phyloP scores from a whole-genome alignment of 1,284 basidiomycete species.

The Leccinum angustisporum region DNA sequence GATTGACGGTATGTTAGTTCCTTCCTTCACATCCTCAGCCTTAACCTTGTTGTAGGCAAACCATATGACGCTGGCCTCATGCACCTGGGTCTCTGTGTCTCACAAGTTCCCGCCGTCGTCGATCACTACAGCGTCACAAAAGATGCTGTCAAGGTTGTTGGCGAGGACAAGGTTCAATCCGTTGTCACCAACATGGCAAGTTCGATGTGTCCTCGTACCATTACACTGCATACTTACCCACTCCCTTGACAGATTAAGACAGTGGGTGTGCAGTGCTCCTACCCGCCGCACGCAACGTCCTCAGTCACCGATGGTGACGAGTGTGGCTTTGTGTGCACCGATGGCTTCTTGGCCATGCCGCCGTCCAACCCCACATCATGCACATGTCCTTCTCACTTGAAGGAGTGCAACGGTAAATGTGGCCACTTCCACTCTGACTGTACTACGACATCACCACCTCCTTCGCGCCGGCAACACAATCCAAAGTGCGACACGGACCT shows the following conservation, averaged over 20 bases:
- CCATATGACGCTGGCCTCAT: not conserved
- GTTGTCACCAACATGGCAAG: too few species aligned
- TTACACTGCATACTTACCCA: not conserved
- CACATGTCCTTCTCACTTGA: slow-evolving; percentile 17
- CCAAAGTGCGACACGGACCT: slow-evolving; percentile 6
- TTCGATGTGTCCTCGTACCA: too few species aligned
- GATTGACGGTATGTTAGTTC: not conserved
- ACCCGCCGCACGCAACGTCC: not conserved
- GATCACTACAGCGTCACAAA: not conserved
- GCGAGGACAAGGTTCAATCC: too few species aligned
- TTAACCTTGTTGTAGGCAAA: not conserved
- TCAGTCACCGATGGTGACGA: not conserved
- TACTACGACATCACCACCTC: not conserved
- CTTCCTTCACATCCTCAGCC: not conserved
- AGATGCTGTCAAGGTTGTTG: not conserved
- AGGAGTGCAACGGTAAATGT: slow-evolving; percentile 25
- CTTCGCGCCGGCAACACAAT: slow-evolving; percentile 17
- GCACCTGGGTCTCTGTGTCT: not conserved
- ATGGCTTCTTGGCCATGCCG: not conserved
- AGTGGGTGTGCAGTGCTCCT: not conserved
- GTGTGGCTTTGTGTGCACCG: not conserved
- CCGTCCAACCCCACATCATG: not conserved
- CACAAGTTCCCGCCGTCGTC: not conserved
- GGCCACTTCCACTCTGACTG: slow-evolving; percentile 14
- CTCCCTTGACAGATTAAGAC: not conserved